Evolutionary conservation across 1,284 basidiomycete genomes (phyloP), one percentile per base, ranked within the genome.

Genomic region (Gomphus sp.): DNA sequence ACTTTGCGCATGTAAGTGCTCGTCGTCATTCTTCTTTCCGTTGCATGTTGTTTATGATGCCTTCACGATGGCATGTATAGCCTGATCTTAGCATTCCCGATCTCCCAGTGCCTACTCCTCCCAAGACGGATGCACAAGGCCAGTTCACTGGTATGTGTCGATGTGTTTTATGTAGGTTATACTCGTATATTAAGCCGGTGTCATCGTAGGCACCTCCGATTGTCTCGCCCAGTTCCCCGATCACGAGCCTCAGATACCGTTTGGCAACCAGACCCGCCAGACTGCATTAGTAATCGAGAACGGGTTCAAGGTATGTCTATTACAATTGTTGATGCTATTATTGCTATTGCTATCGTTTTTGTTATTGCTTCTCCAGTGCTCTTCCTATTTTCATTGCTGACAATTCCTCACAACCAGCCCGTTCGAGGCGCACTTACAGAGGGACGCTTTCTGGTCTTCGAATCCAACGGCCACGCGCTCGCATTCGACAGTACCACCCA

Each of bases 391-490:
- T 22, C 22, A 22, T 22, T 22, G 22, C 22, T 22, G 22, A 22
- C 22, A 22, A 22, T 22, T 22, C 22, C 22, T 22, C 22, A 22
- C 1, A 22, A 22, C 22, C 22, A 22, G 22, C 22, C 22, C 48
- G 55, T 66, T 4, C 62, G 66, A 11, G 66, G 66, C 18, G 61
- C 56, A 9, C 54, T 63, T 9, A 64, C 62, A 37, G 66, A 67
- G 58, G 66, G 66, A n/a, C 66, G 65, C 25, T 67, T 52, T 54
- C 60, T 67, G 14, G 60, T 63, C 14, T 63, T 67, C 33, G 66
- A 67, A 50, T 55, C 58, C 2, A 43, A 48, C 41, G 54, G 59
- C n/a, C 22, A 53, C 14, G 66, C 66, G 9, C 61, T 67, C 7
- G 14, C 60, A 14, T 50, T 50, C 18, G 41, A 48, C 25, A 10